Percentiles rank a stretch among this genome's conserved stretches.
Evolutionary conservation across 495 filamentous ascomycete species (phyloP).

Genomic region (Aspergillus nidulans): DNA sequence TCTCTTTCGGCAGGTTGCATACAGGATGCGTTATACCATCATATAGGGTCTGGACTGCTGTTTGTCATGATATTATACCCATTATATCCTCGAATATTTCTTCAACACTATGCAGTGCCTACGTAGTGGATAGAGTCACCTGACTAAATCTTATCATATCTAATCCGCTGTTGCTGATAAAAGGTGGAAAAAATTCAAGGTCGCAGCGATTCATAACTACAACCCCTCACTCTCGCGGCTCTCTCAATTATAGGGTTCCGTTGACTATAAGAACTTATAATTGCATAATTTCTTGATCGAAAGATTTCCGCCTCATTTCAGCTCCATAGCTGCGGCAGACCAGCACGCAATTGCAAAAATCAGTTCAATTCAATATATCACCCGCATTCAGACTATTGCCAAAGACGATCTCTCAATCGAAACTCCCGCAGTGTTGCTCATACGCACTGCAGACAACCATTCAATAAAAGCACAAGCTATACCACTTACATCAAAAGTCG

Average conservation of each 20-base stretch:
- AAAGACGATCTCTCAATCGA: not conserved
- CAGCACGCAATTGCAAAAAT: not conserved
- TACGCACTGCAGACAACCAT: not conserved
- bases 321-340: no score
- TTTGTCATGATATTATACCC: constrained; percentile 7
- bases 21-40: constrained; percentile 17
- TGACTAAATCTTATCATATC: constrained; percentile 22
- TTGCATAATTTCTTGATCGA: not conserved
- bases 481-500: not conserved
- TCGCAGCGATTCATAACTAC: not conserved
- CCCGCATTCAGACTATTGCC: not conserved
- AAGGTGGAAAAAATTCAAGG: constrained; percentile 8
- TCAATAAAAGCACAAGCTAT: constrained; percentile 7
- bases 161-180: constrained; percentile 16
- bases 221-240: not conserved
- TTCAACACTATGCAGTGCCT: not conserved
- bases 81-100: not conserved
- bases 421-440: not conserved
- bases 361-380: not conserved
- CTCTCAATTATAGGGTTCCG: not conserved
- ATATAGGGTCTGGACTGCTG: not conserved
- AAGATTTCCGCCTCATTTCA: not conserved
- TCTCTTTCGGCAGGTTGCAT: constrained; percentile 1
- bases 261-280: no score
- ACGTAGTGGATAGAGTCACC: not conserved